Conservation (phyloP, 352 stramenopile species). For the Phytopythium kandeliae region DNA sequence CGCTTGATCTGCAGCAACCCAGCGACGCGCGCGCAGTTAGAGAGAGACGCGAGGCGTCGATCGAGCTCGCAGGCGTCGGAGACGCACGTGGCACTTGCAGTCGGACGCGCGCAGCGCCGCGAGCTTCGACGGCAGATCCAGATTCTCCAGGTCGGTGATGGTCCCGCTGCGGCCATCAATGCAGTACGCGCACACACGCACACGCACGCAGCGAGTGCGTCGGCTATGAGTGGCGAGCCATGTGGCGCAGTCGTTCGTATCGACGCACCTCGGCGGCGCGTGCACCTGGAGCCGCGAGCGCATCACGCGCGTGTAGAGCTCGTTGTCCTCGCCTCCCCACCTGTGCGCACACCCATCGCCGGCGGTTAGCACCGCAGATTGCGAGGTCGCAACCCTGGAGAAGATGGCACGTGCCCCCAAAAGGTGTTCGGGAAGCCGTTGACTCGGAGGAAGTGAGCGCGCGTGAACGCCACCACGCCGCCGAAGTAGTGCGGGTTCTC, state of each 20-base stretch:
- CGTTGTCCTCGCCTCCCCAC: conserved; percentile 52
- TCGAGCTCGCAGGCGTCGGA: no score
- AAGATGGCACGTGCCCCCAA: conserved; percentile 49
- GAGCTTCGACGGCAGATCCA: conserved; percentile 39
- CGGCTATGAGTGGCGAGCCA: no score
- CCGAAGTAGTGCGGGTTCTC: conserved; percentile 94
- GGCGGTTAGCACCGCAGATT: no score
- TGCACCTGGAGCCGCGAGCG: conserved; percentile 42
- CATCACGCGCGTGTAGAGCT: conserved; percentile 47
- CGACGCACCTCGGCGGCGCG: conserved; percentile 21
- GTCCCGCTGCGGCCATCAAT: conserved; percentile 24
- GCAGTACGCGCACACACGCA: no score
- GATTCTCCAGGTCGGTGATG: conserved; percentile 39
- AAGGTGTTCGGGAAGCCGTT: conserved; percentile 97
- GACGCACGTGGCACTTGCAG: conserved; percentile 37
- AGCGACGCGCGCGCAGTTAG: no score
- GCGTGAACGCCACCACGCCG: conserved; percentile 89
- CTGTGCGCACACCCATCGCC: background rate
- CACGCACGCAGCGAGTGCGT: no score
- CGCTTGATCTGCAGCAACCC: conserved; percentile 26
- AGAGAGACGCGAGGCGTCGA: no score
- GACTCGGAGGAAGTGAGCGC: conserved; percentile 86
- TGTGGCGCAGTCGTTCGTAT: no score
- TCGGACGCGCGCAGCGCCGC: conserved; percentile 29
- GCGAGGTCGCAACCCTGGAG: no score